A percentile compares a stretch with the other conserved stretches of the same genome.
These are phyloP conservation scores for Colletotrichum spaethianum DNA, from an alignment of 2,329 filamentous ascomycete species.

Conservation along the genomic window DNA sequence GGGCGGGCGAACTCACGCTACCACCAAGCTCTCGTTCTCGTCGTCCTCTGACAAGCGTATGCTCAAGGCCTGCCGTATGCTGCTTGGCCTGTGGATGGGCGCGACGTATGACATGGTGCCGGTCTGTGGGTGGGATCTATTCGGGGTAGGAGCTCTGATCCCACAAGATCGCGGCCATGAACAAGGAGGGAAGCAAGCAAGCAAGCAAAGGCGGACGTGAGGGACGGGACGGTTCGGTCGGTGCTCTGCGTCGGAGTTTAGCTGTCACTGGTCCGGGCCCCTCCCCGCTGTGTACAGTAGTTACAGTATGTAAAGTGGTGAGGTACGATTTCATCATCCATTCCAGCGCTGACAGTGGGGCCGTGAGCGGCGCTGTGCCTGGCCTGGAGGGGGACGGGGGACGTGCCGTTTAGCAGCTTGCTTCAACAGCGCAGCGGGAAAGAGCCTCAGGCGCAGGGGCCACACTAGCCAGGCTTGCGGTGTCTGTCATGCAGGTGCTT, in stretches of 20 bases:
- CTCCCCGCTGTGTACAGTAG: not conserved
- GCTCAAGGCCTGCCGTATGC: slow-evolving; percentile 89
- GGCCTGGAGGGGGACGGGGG: not conserved
- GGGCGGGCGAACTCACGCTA: slow-evolving; percentile 78
- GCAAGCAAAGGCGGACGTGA: not conserved
- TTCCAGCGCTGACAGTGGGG: slow-evolving; percentile 10
- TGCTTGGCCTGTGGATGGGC: slow-evolving; percentile 92
- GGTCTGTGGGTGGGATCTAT: slow-evolving; percentile 25
- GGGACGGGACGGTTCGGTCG: slow-evolving; percentile 10
- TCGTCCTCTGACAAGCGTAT: slow-evolving; percentile 79
- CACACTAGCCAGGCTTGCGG: not conserved
- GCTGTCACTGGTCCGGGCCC: slow-evolving; percentile 28
- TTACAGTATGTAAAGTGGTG: not conserved
- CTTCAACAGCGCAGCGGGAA: not conserved
- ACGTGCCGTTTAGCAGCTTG: not conserved
- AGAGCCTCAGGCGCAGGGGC: not conserved
- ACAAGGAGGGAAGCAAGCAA: slow-evolving; percentile 1
- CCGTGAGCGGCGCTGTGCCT: not conserved
- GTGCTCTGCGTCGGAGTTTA: slow-evolving; percentile 39
- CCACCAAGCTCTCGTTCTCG: slow-evolving; percentile 78
- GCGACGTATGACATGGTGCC: slow-evolving; percentile 89
- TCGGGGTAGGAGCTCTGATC: slow-evolving; percentile 32
- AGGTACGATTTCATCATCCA: slow-evolving; percentile 36
- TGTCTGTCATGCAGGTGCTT: not conserved
- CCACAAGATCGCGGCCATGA: slow-evolving; percentile 31